phyloP scores from a whole-genome alignment of 2,329 filamentous ascomycete species.

The Ophiostoma quercus region DNA sequence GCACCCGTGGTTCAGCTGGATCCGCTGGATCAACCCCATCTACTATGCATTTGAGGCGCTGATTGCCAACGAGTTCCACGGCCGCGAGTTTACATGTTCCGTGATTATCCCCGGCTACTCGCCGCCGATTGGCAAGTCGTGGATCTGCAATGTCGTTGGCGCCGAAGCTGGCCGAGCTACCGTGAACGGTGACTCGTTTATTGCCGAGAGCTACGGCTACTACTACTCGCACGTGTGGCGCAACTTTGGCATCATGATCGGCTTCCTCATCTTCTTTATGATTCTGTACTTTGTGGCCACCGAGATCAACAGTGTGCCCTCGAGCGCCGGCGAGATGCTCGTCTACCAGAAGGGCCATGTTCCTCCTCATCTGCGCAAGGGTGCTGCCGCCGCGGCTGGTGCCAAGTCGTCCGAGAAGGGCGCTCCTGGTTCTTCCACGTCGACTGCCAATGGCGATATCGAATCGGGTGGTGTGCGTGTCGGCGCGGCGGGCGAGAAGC shows the following conservation, averaged over 20 bases:
- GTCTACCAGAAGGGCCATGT: constrained; percentile 18
- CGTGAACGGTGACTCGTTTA: constrained; percentile 54
- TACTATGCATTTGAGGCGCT: constrained; percentile 61
- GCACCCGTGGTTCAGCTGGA: constrained; percentile 58
- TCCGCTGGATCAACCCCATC: constrained; percentile 58
- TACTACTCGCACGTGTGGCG: constrained; percentile 59
- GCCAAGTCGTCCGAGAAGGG: neutral
- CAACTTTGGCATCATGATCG: constrained; percentile 71
- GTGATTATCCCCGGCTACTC: constrained; percentile 33
- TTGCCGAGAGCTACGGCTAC: constrained; percentile 50
- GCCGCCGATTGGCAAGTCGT: constrained; percentile 37
- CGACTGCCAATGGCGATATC: neutral
- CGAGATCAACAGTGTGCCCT: constrained; percentile 62
- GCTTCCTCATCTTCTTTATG: constrained; percentile 53
- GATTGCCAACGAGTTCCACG: constrained; percentile 50
- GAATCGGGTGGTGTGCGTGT: neutral
- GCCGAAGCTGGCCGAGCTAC: constrained; percentile 46
- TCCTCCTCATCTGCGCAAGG: constrained; percentile 13
- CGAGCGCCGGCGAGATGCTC: constrained; percentile 44
- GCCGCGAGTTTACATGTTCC: constrained; percentile 51
- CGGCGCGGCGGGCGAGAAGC: neutral
- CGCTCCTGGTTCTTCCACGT: neutral
- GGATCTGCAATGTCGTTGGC: constrained; percentile 56
- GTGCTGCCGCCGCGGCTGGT: neutral
- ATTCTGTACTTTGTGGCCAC: constrained; percentile 52